phyloP scores from a whole-genome alignment of 345 rosid species.

The Lagerstroemia speciosa region DNA sequence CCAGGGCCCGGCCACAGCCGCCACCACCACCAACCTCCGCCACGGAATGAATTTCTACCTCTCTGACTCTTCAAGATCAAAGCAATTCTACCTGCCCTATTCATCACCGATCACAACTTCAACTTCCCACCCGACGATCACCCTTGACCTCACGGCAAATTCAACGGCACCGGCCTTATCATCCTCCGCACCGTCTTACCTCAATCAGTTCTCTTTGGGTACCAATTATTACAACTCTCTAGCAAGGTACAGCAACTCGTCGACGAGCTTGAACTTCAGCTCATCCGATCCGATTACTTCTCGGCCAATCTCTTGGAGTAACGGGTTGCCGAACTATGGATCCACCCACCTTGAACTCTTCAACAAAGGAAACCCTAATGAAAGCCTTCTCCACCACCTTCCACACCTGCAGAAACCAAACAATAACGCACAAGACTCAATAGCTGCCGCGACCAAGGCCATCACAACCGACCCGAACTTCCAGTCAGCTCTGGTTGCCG shows the following conservation, averaged over 20 bases:
- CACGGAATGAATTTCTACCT: constrained; percentile 53
- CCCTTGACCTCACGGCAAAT: constrained; percentile 85
- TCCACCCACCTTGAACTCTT: constrained; percentile 18
- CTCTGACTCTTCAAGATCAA: constrained; percentile 35
- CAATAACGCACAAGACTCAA: constrained; percentile 29
- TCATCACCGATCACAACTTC: constrained; percentile 34
- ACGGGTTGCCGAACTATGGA: constrained; percentile 24
- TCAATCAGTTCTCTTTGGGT: constrained; percentile 25
- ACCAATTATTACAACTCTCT: constrained; percentile 7
- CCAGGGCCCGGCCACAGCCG: background rate
- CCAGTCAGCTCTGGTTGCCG: constrained; percentile 66
- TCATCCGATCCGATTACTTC: constrained; percentile 27
- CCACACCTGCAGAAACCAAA: constrained; percentile 30
- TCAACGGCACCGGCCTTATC: constrained; percentile 22
- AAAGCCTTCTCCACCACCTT: constrained; percentile 27
- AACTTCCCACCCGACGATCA: constrained; percentile 59
- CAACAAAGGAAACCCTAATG: constrained; percentile 27
- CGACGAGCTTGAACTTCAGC: constrained; percentile 52
- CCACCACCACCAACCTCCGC: constrained; percentile 22
- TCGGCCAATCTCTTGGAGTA: constrained; percentile 26
- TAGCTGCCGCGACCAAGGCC: constrained; percentile 58
- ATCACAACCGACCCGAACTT: constrained; percentile 73
- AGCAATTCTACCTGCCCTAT: constrained; percentile 38
- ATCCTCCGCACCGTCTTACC: constrained; percentile 26
- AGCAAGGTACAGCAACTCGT: constrained; percentile 16